Percentiles rank a stretch among this genome's conserved stretches.
Evolutionary conservation across 345 rosid species (phyloP).

Genomic region (Raphanus raphanistrum): DNA sequence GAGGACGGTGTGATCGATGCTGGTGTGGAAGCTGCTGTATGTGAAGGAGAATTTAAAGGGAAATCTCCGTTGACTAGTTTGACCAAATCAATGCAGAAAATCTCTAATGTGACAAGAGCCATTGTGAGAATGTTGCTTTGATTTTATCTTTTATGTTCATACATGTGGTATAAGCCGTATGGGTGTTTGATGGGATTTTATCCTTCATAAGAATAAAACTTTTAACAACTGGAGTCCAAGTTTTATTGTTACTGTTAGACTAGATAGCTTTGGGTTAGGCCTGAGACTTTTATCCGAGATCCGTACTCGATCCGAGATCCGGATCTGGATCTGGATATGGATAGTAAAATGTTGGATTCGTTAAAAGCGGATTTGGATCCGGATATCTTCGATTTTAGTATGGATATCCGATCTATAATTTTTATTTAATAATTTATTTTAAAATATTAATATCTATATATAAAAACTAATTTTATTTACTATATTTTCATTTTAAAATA

Average conservation of each 20-base stretch:
- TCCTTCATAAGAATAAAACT: not conserved
- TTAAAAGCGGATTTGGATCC: too few species aligned
- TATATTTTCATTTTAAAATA: too few species aligned
- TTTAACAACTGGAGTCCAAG: not conserved
- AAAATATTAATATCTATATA: too few species aligned
- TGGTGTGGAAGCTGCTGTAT: constrained; percentile 43
- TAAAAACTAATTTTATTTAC: too few species aligned
- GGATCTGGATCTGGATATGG: too few species aligned
- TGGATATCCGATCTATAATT: too few species aligned
- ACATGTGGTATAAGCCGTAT: not conserved
- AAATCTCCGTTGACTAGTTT: constrained; percentile 41
- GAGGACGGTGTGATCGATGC: constrained; percentile 44
- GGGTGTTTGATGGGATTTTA: not conserved
- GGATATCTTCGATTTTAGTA: too few species aligned
- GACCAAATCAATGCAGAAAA: constrained; percentile 41
- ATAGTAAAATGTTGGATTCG: too few species aligned
- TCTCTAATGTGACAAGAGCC: constrained; percentile 45
- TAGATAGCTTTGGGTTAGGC: not conserved
- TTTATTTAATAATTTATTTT: too few species aligned
- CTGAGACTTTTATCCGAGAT: too few species aligned
- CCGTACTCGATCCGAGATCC: too few species aligned
- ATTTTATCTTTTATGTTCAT: not conserved
- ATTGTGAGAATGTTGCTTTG: constrained; percentile 48
- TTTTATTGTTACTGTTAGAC: not conserved
- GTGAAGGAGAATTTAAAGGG: constrained; percentile 40